Evolutionary conservation across 2,329 filamentous ascomycete genomes (phyloP), one percentile per base, ranked within the genome.

Genomic region (Cercospora sesami): DNA sequence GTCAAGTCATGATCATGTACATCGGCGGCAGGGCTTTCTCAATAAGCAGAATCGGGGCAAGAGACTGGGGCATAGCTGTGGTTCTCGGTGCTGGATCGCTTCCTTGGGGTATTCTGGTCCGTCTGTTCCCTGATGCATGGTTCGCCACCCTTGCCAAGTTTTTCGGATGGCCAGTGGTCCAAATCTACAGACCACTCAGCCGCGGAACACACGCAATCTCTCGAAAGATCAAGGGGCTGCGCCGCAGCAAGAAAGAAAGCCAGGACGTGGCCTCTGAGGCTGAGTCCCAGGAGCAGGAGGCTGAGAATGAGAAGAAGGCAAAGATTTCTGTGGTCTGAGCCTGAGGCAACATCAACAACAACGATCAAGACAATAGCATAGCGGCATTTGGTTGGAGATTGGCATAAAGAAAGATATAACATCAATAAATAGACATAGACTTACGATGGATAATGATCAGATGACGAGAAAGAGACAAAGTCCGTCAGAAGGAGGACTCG

Each of bases 1-100:
- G 92, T 23, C 94, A 98, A 78, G 83, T 95, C 39, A 86, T 97
- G 81, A 98, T 98, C 78, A 87, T 97, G 75, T 95, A 92, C 75
- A 86, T 97, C 60, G 94, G 94, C 71, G 91, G 92, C 45, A 71
- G 71, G 10, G 31, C 28, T 30, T 16, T 42, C 14, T 42, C 36
- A n/a, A 42, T 42, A 14, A 42, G 36, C 10, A 8, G 36, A 14
- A n/a, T 42, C 14, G 14, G 5, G 3, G 14, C 14, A 18, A 81
- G 85, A 16, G 90, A 97, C 78, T 98, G 94, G 94, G 93, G 84
- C 4, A 91, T 94, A 73, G 96, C 93, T 4, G 86, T 99, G 65
- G 84, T 94, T 33, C 86, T 96, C 39, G 93, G 94, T 31, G 83
- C 90, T 72, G 80, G 96, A 16, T 97, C 94, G 23, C 87, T 98